Evolutionary conservation across 2,329 filamentous ascomycete species (phyloP), one percentile per base, ranked within the genome.

Genomic region (Diaporthe sp.): DNA sequence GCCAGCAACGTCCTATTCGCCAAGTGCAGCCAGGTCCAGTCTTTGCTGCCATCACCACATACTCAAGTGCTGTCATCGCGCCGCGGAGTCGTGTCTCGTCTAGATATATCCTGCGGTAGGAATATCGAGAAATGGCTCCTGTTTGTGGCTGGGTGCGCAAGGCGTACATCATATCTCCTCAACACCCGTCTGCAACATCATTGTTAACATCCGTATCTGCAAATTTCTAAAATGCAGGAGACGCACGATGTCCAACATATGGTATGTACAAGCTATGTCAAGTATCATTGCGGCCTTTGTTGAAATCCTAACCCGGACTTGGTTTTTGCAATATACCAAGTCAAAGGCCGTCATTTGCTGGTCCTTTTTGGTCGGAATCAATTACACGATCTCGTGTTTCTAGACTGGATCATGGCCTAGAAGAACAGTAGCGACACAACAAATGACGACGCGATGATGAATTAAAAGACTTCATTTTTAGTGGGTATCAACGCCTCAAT

Each of bases 401-500:
- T 13, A 8, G 22, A 2, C 25, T 17, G 22, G 5, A 4, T 51
- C 15, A 17, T 51, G 22, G 6, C 0, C n/a, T 22, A 13, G 22
- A 12, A 0, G 49, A 51, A 6, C 46, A 2, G 22, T 5, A n/a
- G 0, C 3, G 22, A 2, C 15, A 12, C 3, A 51, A 19, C 22
- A 25, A 0, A 0, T 12, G 10, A 51, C 0, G 2, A n/a, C 0
- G 22, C 22, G n/a, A 9, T 8, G 22, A 13, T 51, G 22, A 6
- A n/a, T 25, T 13, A 12, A 6, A 49, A 51, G 13, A 25, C 22
- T 12, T 12, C 0, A 51, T 13, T 51, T 51, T 4, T 25, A 51
- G 3, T 13, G 1, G 22, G 49, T 22, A 12, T n/a, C 25, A 9
- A 55, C 5, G 51, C 4, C 25, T 55, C 25, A 22, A 55, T 34